These are phyloP conservation scores for Schwanniomyces yamadae DNA, from an alignment of 805 yeast species.

Conservation along the genomic window DNA sequence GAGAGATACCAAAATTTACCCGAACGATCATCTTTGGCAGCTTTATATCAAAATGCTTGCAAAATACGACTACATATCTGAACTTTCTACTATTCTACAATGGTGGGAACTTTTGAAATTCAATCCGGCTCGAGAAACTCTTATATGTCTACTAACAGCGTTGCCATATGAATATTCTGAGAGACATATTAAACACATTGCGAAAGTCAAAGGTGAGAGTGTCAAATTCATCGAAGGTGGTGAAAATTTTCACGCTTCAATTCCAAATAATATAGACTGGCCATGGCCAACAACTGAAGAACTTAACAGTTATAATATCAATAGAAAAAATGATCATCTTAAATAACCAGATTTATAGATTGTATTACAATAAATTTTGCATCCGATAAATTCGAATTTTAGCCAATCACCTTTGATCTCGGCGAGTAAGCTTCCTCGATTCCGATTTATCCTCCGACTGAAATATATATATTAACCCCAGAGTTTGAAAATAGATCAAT, in stretches of 20 bases:
- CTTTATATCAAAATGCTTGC: slow-evolving; percentile 52
- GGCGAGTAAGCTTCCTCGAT: background rate
- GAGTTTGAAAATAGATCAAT: slow-evolving; percentile 1
- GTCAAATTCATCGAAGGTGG: slow-evolving; percentile 1
- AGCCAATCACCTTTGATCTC: slow-evolving; percentile 5
- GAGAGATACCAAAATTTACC: slow-evolving; percentile 30
- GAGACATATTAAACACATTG: slow-evolving; percentile 37
- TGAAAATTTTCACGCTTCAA: background rate
- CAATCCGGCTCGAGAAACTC: slow-evolving; percentile 39
- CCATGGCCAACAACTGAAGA: slow-evolving; percentile 35
- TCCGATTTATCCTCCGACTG: slow-evolving; percentile 4
- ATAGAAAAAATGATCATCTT: background rate
- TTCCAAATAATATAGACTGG: slow-evolving; percentile 18
- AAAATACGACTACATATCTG: slow-evolving; percentile 45
- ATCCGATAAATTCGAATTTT: background rate
- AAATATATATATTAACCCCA: slow-evolving; percentile 7
- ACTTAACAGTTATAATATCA: slow-evolving; percentile 4
- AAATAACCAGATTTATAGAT: slow-evolving; percentile 2
- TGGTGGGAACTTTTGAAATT: slow-evolving; percentile 54
- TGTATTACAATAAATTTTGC: too few species aligned
- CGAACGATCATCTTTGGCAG: slow-evolving; percentile 49
- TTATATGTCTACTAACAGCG: slow-evolving; percentile 38
- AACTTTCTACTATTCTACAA: slow-evolving; percentile 48
- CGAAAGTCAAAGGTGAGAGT: slow-evolving; percentile 20
- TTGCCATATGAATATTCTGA: slow-evolving; percentile 37